Percentiles rank a stretch among this genome's conserved stretches.
Conservation (phyloP, 495 filamentous ascomycete genomes). For the Amniculicola lignicola region DNA sequence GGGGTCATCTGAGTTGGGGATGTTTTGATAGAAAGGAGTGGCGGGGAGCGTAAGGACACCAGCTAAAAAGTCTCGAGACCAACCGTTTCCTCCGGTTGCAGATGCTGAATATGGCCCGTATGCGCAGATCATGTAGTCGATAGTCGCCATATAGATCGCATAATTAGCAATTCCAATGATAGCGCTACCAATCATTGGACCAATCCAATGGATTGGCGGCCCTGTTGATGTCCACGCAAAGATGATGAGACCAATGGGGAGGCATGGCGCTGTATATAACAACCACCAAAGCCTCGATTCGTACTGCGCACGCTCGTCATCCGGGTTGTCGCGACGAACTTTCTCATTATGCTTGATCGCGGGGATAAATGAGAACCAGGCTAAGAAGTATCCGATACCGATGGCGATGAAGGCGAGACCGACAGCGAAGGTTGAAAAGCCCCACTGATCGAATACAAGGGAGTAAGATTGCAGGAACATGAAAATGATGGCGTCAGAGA, state of each 20-base stretch:
- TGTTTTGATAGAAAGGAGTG: constrained; percentile 61
- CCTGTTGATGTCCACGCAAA: constrained; percentile 63
- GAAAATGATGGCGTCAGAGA: constrained; percentile 76
- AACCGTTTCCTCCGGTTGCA: constrained; percentile 73
- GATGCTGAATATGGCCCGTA: constrained; percentile 78
- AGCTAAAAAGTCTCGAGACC: constrained; percentile 73
- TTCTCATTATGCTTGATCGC: constrained; percentile 52
- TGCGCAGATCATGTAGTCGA: constrained; percentile 81
- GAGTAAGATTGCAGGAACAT: constrained; percentile 64
- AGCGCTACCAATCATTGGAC: constrained; percentile 58
- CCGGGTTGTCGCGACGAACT: constrained; percentile 49
- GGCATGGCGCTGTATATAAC: constrained; percentile 54
- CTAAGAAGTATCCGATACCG: constrained; percentile 59
- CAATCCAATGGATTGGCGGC: constrained; percentile 62
- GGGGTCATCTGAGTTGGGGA: constrained; percentile 49
- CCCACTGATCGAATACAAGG: constrained; percentile 59
- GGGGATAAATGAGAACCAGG: constrained; percentile 53
- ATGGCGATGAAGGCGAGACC: constrained; percentile 60
- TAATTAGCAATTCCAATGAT: constrained; percentile 68
- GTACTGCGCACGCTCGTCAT: constrained; percentile 56
- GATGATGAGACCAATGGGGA: constrained; percentile 60
- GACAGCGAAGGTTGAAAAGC: constrained; percentile 49
- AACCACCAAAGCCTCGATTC: constrained; percentile 62
- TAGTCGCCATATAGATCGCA: constrained; percentile 73
- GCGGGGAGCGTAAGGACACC: constrained; percentile 53